phyloP scores from a whole-genome alignment of 2,329 filamentous ascomycete species.

The Pseudofabraea citricarpa region DNA sequence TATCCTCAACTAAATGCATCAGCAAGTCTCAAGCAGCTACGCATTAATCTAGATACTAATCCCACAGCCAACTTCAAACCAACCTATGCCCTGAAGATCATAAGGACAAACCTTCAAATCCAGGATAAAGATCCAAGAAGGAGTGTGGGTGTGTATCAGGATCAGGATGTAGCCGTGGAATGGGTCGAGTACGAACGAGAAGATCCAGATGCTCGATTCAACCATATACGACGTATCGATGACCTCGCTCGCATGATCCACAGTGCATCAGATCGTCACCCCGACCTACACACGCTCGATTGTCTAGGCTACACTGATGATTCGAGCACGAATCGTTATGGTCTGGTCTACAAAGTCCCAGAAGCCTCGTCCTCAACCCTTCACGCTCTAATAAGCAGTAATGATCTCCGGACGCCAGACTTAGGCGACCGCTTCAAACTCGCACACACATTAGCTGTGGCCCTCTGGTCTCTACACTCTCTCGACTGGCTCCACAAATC shows the following conservation, averaged over 20 bases:
- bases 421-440: constrained; percentile 38
- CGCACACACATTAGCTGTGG: constrained; percentile 37
- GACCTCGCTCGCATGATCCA: constrained; percentile 44
- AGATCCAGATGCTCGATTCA: constrained; percentile 35
- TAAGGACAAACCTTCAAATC: constrained; percentile 26
- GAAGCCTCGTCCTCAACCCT: constrained; percentile 33
- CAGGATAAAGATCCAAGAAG: constrained; percentile 15
- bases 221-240: constrained; percentile 39
- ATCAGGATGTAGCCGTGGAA: constrained; percentile 35
- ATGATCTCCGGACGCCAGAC: constrained; percentile 38
- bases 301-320: constrained; percentile 44
- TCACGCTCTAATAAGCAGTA: constrained; percentile 33
- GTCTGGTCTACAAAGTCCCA: constrained; percentile 38
- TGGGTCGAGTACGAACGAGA: constrained; percentile 39
- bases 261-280: constrained; percentile 38
- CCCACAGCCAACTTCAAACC: constrained; percentile 36
- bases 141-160: constrained; percentile 31
- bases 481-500: constrained; percentile 48
- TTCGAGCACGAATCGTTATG: constrained; percentile 32
- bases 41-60: constrained; percentile 40
- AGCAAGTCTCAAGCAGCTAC: constrained; percentile 39
- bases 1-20: constrained; percentile 39
- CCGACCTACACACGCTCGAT: constrained; percentile 42
- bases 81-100: constrained; percentile 37
- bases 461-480: constrained; percentile 45